Conservation (phyloP, 768 basidiomycete species). For the Trichaptum fuscoviolaceum region DNA sequence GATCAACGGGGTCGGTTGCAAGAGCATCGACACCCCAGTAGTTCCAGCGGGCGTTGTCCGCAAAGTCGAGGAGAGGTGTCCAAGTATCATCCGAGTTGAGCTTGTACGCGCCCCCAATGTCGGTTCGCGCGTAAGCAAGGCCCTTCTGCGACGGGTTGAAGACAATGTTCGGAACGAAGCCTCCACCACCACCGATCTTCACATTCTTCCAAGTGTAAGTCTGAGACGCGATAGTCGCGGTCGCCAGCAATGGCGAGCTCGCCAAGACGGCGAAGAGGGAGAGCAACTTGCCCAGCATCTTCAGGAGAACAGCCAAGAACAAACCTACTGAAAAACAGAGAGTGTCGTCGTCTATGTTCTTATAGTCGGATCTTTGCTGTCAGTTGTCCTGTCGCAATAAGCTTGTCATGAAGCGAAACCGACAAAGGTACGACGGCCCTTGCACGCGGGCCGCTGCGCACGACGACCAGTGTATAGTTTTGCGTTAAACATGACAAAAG, state of each 20-base stretch:
- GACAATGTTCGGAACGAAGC: constrained; percentile 52
- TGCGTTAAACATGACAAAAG: background rate
- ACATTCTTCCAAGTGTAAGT: constrained; percentile 60
- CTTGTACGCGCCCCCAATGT: constrained; percentile 62
- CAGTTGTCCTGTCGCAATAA: background rate
- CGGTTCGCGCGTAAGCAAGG: constrained; percentile 59
- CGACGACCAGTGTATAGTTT: background rate
- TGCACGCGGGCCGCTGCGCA: background rate
- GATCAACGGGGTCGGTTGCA: constrained; percentile 55
- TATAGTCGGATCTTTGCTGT: background rate
- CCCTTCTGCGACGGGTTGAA: constrained; percentile 60
- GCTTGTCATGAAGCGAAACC: background rate
- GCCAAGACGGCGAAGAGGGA: background rate
- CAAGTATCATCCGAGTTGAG: constrained; percentile 56
- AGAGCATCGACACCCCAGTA: constrained; percentile 59
- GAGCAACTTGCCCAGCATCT: background rate
- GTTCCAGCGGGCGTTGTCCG: constrained; percentile 44
- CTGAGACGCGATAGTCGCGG: constrained; percentile 33
- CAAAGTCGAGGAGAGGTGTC: constrained; percentile 59
- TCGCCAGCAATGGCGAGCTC: background rate
- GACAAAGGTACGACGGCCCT: background rate
- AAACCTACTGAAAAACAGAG: background rate
- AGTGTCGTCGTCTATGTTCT: background rate
- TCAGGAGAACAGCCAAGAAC: background rate
- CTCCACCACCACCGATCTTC: constrained; percentile 43